Conservation (phyloP, 805 yeast species). For the Maudiozyma saulgeensis region DNA sequence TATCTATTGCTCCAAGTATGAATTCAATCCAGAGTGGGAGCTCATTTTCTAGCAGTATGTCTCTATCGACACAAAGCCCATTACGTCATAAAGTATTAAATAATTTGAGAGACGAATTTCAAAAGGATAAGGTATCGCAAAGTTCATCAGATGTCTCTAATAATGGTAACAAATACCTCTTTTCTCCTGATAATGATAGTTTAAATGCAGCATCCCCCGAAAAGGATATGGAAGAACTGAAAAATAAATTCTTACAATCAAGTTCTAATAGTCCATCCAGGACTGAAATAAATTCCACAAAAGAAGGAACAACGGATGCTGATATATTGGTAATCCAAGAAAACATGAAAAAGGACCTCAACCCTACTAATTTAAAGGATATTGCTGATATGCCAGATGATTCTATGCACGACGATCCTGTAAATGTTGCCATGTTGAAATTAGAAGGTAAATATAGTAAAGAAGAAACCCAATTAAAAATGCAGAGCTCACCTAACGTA, state of each 20-base stretch:
- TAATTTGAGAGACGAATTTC: conserved; percentile 10
- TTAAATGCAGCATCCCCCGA: conserved; percentile 26
- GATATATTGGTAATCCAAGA: conserved; percentile 1
- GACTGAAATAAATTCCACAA: neutral
- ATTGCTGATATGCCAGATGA: conserved; percentile 83
- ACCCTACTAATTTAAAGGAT: conserved; percentile 28
- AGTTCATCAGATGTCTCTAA: neutral
- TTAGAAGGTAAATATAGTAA: conserved; percentile 55
- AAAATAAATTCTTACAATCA: conserved; percentile 20
- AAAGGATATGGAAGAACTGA: conserved; percentile 24
- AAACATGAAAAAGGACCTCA: neutral
- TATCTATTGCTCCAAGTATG: conserved; percentile 24
- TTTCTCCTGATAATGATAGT: conserved; percentile 23
- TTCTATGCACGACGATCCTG: conserved; percentile 54
- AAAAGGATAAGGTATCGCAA: neutral
- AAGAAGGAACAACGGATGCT: neutral
- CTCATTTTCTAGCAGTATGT: conserved; percentile 10
- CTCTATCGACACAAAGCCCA: neutral
- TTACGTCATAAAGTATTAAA: neutral
- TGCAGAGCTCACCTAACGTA: conserved; percentile 12
- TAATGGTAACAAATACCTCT: conserved; percentile 19
- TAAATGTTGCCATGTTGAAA: conserved; percentile 63
- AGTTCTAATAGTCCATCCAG: neutral
- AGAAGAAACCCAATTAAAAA: conserved; percentile 1
- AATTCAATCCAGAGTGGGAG: conserved; percentile 20